Percentiles rank a stretch among this genome's conserved stretches.
Conservation (phyloP, 2,329 filamentous ascomycete genomes). For the Colletotrichum sp. region DNA sequence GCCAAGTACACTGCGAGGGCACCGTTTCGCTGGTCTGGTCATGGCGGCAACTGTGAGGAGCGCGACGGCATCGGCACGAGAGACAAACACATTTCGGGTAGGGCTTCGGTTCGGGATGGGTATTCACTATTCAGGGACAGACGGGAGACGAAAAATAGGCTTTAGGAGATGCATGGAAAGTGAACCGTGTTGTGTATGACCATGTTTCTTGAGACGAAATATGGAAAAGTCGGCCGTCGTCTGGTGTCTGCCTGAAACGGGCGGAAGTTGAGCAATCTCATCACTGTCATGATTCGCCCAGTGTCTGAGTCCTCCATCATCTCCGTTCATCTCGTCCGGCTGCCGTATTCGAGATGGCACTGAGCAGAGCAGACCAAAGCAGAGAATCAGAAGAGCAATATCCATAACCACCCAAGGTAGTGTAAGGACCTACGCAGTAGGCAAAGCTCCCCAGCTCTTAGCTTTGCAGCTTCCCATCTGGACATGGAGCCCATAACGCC, state of each 20-base stretch:
- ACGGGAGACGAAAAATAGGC: not conserved
- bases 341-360: not conserved
- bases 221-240: not conserved
- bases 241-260: constrained; percentile 13
- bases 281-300: not conserved
- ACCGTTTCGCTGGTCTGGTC: not conserved
- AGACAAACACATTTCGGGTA: not conserved
- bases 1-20: not conserved
- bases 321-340: not conserved
- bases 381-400: not conserved
- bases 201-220: not conserved
- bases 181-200: not conserved
- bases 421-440: not conserved
- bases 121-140: not conserved
- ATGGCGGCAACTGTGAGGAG: not conserved
- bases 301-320: not conserved
- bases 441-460: not conserved
- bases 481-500: not conserved
- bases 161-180: not conserved
- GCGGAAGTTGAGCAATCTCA: not conserved
- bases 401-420: no score
- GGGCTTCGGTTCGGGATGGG: not conserved
- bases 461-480: not conserved
- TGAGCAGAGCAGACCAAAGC: not conserved
- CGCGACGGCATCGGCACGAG: not conserved